phyloP scores from a whole-genome alignment of 2,329 filamentous ascomycete genomes.

The Aspergillus phoenicis region DNA sequence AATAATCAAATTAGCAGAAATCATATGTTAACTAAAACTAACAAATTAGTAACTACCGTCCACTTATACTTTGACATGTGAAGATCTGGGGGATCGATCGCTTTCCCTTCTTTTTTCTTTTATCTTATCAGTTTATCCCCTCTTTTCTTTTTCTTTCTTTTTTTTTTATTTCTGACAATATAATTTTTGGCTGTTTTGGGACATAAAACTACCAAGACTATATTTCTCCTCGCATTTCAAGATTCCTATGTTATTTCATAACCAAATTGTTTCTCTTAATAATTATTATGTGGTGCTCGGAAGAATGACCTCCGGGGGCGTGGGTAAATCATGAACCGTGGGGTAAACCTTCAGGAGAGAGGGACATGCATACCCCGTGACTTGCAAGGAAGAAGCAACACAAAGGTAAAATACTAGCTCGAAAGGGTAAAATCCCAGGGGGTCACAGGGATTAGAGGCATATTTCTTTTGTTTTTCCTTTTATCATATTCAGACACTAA shows the following conservation, averaged over 20 bases:
- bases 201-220: background rate
- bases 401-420: background rate
- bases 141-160: background rate
- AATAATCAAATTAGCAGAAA: background rate
- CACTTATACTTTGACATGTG: slow-evolving; percentile 11
- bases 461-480: background rate
- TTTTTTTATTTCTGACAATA: background rate
- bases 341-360: background rate
- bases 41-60: background rate
- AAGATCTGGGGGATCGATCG: slow-evolving; percentile 4
- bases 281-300: background rate
- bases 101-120: background rate
- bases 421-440: background rate
- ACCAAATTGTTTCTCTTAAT: background rate
- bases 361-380: too few relatives aligned
- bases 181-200: background rate
- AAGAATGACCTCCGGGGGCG: slow-evolving; percentile 11
- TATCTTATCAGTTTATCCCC: background rate
- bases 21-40: slow-evolving; percentile 7
- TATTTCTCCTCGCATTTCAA: background rate
- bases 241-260: background rate
- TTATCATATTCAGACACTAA: background rate
- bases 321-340: slow-evolving; percentile 25
- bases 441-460: background rate
- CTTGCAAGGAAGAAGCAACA: background rate